Base-by-base conservation (phyloP, 176 grass and related monocot genomes). In the Lolium perenne region DNA sequence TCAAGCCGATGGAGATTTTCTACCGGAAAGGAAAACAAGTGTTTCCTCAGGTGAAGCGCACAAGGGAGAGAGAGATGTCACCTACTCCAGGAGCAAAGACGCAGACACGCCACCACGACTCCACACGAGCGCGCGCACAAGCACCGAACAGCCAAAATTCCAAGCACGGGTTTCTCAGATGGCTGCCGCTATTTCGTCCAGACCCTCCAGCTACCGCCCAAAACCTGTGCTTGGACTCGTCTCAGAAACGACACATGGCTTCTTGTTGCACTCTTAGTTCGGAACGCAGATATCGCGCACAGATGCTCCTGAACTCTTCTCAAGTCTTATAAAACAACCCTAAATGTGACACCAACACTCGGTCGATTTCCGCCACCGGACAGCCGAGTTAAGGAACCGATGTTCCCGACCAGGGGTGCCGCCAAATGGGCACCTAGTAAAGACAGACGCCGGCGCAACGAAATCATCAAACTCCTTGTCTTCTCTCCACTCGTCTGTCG, bases 91-190 rank as follows among this genome's bases (percentile, higher is more conserved):
- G 51, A 54, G 51, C 51, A 54, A 14, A 6, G 51, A 54, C 51
- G 17, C 54, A 20, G 54, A 56, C 54, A 56, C 5, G 15, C 15
- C 51, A 54, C 51, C 54, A 7, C 16, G 16, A 18, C 58, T 61
- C 20, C 57, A 60, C 57, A 60, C 57, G 57, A 59, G 20, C 56
- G 56, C 56, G n/a, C n/a, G n/a, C n/a, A n/a, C n/a, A n/a, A n/a
- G n/a, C n/a, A n/a, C n/a, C n/a, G n/a, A n/a, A n/a, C 82, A 7
- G 69, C 13, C 5, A 72, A 45, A 6, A 6, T 0, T 3, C 25
- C 0, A 2, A 0, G 78, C 88, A 47, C 88, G 12, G 88, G 79
- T 72, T 90, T 90, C 88, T 90, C 88, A 72, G 84, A 49, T 86
- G 32, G 2, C 5, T 18, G 84, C 88, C 15, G 51, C 61, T 82